Conservation (phyloP, 2,329 filamentous ascomycete species). For the Talaromyces rugulosus region DNA sequence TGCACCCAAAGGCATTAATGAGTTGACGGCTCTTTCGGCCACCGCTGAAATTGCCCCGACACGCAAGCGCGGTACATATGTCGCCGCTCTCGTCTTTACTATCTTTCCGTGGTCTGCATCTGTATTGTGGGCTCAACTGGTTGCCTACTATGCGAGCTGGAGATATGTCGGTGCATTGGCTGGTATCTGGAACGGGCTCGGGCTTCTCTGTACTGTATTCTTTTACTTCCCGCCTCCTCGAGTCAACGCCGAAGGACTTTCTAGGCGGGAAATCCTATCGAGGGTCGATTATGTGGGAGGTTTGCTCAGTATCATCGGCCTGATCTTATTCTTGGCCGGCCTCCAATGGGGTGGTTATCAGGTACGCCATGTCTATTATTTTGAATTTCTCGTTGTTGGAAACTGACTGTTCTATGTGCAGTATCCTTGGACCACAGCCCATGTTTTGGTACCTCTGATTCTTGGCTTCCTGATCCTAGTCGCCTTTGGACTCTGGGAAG, state of each 20-base stretch:
- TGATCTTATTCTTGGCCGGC: conserved; percentile 47
- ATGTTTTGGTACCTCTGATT: conserved; percentile 44
- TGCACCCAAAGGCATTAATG: conserved; percentile 53
- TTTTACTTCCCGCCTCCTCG: conserved; percentile 46
- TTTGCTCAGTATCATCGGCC: conserved; percentile 44
- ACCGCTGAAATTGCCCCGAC: conserved; percentile 66
- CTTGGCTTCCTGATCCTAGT: conserved; percentile 41
- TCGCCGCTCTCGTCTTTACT: conserved; percentile 57
- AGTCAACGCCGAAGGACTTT: conserved; percentile 36
- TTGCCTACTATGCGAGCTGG: conserved; percentile 43
- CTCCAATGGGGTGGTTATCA: conserved; percentile 51
- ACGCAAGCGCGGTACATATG: conserved; percentile 60
- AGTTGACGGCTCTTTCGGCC: conserved; percentile 64
- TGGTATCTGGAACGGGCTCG: conserved; percentile 40
- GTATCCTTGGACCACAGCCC: conserved; percentile 43
- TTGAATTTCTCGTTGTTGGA: conserved; percentile 3
- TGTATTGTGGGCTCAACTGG: conserved; percentile 58
- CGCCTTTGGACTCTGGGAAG: conserved; percentile 45
- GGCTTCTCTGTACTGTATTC: conserved; percentile 37
- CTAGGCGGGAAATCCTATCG: conserved; percentile 36
- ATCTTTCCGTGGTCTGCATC: conserved; percentile 61
- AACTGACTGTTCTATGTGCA: conserved; percentile 14
- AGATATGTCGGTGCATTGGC: conserved; percentile 41
- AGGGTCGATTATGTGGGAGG: conserved; percentile 51
- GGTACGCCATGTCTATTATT: conserved; percentile 21